Base-by-base conservation (phyloP, 2,329 filamentous ascomycete species). In the Sporothrix curviconia region DNA sequence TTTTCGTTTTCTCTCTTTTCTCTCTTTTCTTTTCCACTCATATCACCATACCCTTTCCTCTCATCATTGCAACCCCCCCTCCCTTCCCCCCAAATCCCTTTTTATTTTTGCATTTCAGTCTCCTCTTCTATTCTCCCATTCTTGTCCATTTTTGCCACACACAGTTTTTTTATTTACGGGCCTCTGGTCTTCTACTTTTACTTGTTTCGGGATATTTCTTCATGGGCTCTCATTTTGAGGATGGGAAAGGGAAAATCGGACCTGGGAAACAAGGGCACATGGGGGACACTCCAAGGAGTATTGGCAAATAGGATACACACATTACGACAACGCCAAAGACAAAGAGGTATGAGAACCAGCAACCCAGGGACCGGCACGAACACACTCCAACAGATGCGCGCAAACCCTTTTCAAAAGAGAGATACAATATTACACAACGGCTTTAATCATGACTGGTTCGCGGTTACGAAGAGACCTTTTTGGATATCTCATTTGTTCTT, bases 1-100 rank as follows among this genome's bases (percentile, higher is more conserved):
- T 46, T 17, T 51, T 59, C n/a, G 40, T 17, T 37, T 60, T 34
- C 32, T 60, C 22, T 55, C 39, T 42, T 34, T 39, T 44, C 28
- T 37, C 49, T 25, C 42, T 49, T 34, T 4, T 19, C 32, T 40
- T 15, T 24, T 36, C 17, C n/a, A 7, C 14, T 39, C 43, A 40
- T 49, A 46, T 51, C n/a, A n/a, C n/a, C n/a, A n/a, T n/a, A n/a
- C n/a, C n/a, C 56, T 54, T 47, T 43, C 37, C 17, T 15, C n/a
- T n/a, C 12, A 30, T 32, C n/a, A 9, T 32, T 25, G 15, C 28
- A 22, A 6, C 15, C 12, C 6, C 34, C 34, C 34, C 34, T 25
- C 12, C 5, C 22, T 11, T 43, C 19, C 14, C 40, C 2, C 17
- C 30, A 17, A 14, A 15, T 15, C 22, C 22, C 14, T n/a, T 14